Base-by-base conservation (phyloP, 768 basidiomycete species). In the Lactarius tabidus region DNA sequence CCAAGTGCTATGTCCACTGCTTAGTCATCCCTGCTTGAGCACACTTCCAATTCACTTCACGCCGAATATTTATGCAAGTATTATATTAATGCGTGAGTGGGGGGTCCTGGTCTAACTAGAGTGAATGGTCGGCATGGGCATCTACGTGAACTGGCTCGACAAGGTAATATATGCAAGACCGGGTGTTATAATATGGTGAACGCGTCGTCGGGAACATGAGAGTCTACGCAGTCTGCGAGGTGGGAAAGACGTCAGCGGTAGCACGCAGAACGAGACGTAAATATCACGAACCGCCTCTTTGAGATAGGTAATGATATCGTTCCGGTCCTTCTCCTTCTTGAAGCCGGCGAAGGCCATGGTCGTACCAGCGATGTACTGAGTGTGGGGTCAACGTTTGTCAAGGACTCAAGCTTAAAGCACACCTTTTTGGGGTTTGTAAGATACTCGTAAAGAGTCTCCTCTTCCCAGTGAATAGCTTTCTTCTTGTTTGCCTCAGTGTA, bases 271-370 rank as follows among this genome's bases (percentile, higher is more conserved):
- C n/a, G 26, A 14, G 6, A 17, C 4, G 10, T 45, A 53, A 58
- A 35, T 17, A 18, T 23, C 5, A 80, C 89, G 68, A 73, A 91
- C 91, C 62, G 84, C 74, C 59, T 87, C 84, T 82, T 91, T 91
- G 72, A 95, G 81, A 75, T 82, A 86, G 64, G 94, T 86, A 73
- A 98, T 84, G 72, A 98, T 87, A 80, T 98, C 95, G 75, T 87
- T 91, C 80, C 95, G 88, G 77, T 98, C 95, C 84, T 95, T 93
- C 12, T 93, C 93, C 86, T 98, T 98, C 89, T 98, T 98, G 76
- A 98, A 79, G 73, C 96, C 96, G 70, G 95, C 94, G 72, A 97
- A 98, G 64, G 95, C 95, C 95, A 98, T 98, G 82, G 96, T 97
- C 58, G 95, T 97, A 56, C 95, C 95, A 43, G 93, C 93, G 70